Conservation (phyloP, 2,329 filamentous ascomycete genomes). For the Pseudogymnoascus sp. region DNA sequence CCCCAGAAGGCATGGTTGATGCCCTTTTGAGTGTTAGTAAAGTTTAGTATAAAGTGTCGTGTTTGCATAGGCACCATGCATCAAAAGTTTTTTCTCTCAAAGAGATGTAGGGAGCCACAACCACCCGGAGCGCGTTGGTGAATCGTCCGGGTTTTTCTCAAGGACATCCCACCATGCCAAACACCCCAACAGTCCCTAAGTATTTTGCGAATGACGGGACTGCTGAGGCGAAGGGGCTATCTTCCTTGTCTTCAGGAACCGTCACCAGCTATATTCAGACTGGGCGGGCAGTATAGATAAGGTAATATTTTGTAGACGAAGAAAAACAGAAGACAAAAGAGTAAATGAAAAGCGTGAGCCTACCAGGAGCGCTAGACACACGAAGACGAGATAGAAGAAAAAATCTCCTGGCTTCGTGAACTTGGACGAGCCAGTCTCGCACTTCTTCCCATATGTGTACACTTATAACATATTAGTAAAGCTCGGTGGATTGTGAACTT, state of each 20-base stretch:
- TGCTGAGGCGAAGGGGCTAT: slow-evolving; percentile 48
- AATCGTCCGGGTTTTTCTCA: slow-evolving; percentile 42
- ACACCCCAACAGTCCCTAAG: slow-evolving; percentile 43
- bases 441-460: slow-evolving; percentile 57
- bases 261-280: slow-evolving; percentile 42
- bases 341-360: slow-evolving; percentile 31
- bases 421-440: slow-evolving; percentile 54
- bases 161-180: slow-evolving; percentile 48
- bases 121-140: slow-evolving; percentile 28
- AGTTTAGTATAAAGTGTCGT: slow-evolving; percentile 7
- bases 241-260: slow-evolving; percentile 55
- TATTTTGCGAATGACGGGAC: slow-evolving; percentile 46
- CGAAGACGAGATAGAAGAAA: slow-evolving; percentile 58
- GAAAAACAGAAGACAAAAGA: slow-evolving; percentile 3
- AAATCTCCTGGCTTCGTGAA: slow-evolving; percentile 59
- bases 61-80: background rate
- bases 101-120: slow-evolving; percentile 32
- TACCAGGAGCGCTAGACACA: slow-evolving; percentile 56
- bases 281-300: slow-evolving; percentile 49
- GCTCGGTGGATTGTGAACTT: slow-evolving; percentile 15
- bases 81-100: slow-evolving; percentile 6
- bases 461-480: slow-evolving; percentile 38
- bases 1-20: slow-evolving; percentile 45
- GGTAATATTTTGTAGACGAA: slow-evolving; percentile 44
- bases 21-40: slow-evolving; percentile 36